phyloP scores from a whole-genome alignment of 345 rosid genomes.

The Dipteronia dyeriana region DNA sequence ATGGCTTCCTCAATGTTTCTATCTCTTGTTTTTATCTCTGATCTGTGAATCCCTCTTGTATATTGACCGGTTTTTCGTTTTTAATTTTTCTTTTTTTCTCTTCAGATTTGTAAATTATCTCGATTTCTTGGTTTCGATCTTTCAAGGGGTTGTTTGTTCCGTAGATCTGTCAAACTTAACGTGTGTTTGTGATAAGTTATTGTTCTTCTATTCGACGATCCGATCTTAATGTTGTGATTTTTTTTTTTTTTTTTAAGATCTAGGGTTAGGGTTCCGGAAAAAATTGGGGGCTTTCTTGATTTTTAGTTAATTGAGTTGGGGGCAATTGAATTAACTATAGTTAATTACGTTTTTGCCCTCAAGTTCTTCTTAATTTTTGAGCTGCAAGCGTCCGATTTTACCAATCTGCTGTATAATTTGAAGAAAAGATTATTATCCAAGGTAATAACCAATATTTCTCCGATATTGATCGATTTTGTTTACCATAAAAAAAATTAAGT shows the following conservation, averaged over 20 bases:
- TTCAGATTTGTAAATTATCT: conserved; percentile 9
- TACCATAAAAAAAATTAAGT: too few relatives aligned
- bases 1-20: conserved; percentile 20
- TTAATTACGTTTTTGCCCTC: neutral
- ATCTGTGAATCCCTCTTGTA: conserved; percentile 8
- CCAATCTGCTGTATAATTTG: conserved; percentile 21
- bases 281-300: conserved; percentile 28
- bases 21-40: conserved; percentile 14
- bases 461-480: neutral
- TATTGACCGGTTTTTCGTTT: neutral
- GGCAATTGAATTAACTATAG: neutral
- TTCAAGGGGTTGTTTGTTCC: neutral
- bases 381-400: conserved; percentile 15
- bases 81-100: conserved; percentile 2
- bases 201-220: neutral
- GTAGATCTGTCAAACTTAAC: conserved; percentile 21
- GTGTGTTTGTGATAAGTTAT: neutral
- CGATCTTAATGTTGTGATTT: conserved; percentile 16
- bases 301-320: conserved; percentile 13
- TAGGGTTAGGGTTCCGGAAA: conserved; percentile 34
- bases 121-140: conserved; percentile 3
- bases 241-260: conserved; percentile 27
- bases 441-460: conserved; percentile 21
- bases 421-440: conserved; percentile 23
- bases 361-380: neutral